A percentile compares a stretch with the other conserved stretches of the same genome.
Conservation (phyloP, 1,284 basidiomycete species). For the Cryptococcus jaspeensis region DNA sequence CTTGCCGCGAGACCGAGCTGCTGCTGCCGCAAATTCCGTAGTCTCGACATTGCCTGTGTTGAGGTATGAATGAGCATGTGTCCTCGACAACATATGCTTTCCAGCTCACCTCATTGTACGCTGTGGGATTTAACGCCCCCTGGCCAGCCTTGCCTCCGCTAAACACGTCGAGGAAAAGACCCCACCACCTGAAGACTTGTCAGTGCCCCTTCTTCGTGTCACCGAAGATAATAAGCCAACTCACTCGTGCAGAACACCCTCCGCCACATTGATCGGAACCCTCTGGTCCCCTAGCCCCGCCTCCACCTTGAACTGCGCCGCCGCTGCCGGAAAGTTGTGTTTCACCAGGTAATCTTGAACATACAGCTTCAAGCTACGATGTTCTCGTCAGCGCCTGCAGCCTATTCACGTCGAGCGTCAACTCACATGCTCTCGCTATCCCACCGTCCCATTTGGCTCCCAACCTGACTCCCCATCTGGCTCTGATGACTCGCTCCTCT, state of each 20-base stretch:
- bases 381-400: conserved; percentile 12
- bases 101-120: conserved; percentile 47
- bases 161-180: conserved; percentile 52
- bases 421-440: conserved; percentile 39
- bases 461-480: conserved; percentile 16
- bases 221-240: conserved; percentile 6
- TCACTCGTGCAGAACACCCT: conserved; percentile 51
- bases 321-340: conserved; percentile 38
- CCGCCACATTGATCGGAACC: conserved; percentile 48
- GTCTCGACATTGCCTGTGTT: conserved; percentile 39
- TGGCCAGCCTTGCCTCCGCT: conserved; percentile 46
- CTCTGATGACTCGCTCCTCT: conserved; percentile 32
- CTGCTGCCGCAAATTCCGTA: conserved; percentile 34
- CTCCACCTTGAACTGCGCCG: conserved; percentile 43
- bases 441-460: conserved; percentile 12
- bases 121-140: conserved; percentile 41
- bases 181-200: conserved; percentile 45
- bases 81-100: neutral
- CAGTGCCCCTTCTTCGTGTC: neutral
- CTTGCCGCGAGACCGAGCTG: conserved; percentile 18
- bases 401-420: neutral
- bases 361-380: conserved; percentile 43
- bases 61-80: no score
- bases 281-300: conserved; percentile 42
- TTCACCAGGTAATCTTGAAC: conserved; percentile 49